phyloP scores from a whole-genome alignment of 2,329 filamentous ascomycete species.

The Cercospora berteroae region DNA sequence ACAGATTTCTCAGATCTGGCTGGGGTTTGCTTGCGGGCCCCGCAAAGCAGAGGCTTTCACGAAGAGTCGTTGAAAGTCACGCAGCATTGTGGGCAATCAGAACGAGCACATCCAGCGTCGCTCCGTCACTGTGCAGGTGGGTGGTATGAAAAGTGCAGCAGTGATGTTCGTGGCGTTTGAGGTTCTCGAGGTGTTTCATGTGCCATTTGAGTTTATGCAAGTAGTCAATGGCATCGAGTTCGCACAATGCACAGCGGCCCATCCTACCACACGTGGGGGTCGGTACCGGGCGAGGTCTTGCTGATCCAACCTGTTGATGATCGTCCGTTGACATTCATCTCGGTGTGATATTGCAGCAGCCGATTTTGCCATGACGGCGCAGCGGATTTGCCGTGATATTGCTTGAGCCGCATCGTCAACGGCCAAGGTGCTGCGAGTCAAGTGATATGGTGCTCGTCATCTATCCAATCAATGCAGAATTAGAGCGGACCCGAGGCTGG shows the following conservation, averaged over 20 bases:
- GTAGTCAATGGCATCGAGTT: neutral
- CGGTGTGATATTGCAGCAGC: neutral
- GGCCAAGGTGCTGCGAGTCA: neutral
- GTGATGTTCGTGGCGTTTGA: neutral
- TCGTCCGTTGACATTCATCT: neutral
- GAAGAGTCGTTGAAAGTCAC: neutral
- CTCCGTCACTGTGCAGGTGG: neutral
- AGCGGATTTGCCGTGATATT: neutral
- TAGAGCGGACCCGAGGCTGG: neutral
- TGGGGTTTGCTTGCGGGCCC: neutral
- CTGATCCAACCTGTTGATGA: neutral
- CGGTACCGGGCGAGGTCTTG: neutral
- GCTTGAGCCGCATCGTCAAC: neutral
- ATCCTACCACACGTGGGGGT: neutral
- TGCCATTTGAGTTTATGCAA: neutral
- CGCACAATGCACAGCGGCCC: neutral
- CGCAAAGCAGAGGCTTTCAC: neutral
- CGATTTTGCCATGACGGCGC: neutral
- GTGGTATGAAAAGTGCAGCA: neutral
- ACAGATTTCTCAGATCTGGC: slow-evolving; percentile 7
- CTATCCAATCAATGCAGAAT: neutral
- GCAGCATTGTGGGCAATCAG: neutral
- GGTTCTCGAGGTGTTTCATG: neutral
- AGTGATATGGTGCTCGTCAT: neutral
- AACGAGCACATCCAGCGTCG: neutral